A percentile compares a stretch with the other conserved stretches of the same genome.
Evolutionary conservation across 495 filamentous ascomycete genomes (phyloP).

Genomic region (Penicillium macrosclerotiorum): DNA sequence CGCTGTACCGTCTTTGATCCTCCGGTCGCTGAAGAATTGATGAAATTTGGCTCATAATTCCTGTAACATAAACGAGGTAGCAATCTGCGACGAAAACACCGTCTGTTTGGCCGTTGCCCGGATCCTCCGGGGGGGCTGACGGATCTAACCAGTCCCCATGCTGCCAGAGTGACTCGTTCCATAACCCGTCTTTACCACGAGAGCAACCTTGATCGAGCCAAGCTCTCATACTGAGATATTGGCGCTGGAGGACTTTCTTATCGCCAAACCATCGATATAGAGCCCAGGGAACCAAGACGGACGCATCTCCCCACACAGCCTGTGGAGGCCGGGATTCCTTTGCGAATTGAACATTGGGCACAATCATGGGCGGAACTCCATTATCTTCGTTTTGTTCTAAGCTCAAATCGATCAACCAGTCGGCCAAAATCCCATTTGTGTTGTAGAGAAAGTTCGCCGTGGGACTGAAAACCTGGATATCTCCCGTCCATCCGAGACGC

Average conservation of each 20-base stretch:
- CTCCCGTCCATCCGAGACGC: constrained; percentile 56
- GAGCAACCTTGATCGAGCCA: constrained; percentile 50
- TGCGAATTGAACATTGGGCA: constrained; percentile 28
- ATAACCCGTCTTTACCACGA: constrained; percentile 37
- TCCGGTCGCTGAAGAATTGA: constrained; percentile 23
- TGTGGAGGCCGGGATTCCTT: constrained; percentile 21
- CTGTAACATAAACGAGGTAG: constrained; percentile 51
- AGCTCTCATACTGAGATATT: constrained; percentile 43
- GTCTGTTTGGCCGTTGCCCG: constrained; percentile 42
- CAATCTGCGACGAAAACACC: constrained; percentile 48
- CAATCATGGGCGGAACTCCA: constrained; percentile 31
- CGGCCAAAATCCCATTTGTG: constrained; percentile 42
- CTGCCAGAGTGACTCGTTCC: constrained; percentile 39
- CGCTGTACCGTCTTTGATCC: constrained; percentile 26
- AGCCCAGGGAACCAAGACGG: constrained; percentile 45
- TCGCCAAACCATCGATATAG: constrained; percentile 46
- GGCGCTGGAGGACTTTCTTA: constrained; percentile 33
- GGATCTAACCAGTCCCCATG: constrained; percentile 58
- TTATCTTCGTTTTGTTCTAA: constrained; percentile 33
- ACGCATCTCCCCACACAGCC: constrained; percentile 50
- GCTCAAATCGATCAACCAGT: constrained; percentile 45
- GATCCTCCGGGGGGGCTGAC: constrained; percentile 40
- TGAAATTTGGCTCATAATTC: constrained; percentile 26
- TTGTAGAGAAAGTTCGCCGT: constrained; percentile 52
- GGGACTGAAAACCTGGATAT: constrained; percentile 47